Evolutionary conservation across 306 rosid species (phyloP).

Genomic region (Cicer pinnatifidum): DNA sequence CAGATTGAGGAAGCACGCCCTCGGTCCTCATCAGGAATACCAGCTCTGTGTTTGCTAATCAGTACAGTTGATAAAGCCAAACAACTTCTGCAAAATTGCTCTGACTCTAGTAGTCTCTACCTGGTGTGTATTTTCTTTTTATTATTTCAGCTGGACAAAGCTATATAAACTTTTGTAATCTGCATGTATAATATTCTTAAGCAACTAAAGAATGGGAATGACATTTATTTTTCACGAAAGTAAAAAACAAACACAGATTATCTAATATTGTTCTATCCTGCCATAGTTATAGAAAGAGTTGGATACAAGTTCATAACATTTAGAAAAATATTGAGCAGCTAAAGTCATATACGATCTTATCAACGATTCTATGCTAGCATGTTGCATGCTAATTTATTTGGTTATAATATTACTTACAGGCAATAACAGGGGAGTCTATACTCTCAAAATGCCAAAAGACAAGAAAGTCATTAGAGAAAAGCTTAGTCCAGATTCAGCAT

Average conservation of each 20-base stretch:
- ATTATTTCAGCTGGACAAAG: slow-evolving; percentile 37
- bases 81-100: slow-evolving; percentile 61
- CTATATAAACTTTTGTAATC: slow-evolving; percentile 3
- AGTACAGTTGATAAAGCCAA: slow-evolving; percentile 61
- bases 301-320: neutral
- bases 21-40: slow-evolving; percentile 69
- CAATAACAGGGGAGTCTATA: slow-evolving; percentile 65
- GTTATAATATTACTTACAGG: slow-evolving; percentile 59
- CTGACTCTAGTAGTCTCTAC: slow-evolving; percentile 83
- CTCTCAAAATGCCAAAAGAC: slow-evolving; percentile 61
- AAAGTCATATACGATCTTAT: slow-evolving; percentile 25
- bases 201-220: neutral
- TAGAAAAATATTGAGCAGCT: slow-evolving; percentile 29
- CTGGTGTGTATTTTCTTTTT: slow-evolving; percentile 60
- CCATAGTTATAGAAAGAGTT: slow-evolving; percentile 7
- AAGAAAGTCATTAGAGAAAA: slow-evolving; percentile 58
- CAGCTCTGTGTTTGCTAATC: slow-evolving; percentile 62
- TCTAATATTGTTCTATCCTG: slow-evolving; percentile 11
- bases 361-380: slow-evolving; percentile 10
- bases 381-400: slow-evolving; percentile 29
- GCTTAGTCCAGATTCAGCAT: slow-evolving; percentile 63
- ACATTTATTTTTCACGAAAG: slow-evolving; percentile 22
- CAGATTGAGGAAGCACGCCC: slow-evolving; percentile 82
- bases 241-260: neutral
- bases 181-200: slow-evolving; percentile 6